Conservation (phyloP, 2,329 filamentous ascomycete genomes). For the Aspergillus quadricinctus region DNA sequence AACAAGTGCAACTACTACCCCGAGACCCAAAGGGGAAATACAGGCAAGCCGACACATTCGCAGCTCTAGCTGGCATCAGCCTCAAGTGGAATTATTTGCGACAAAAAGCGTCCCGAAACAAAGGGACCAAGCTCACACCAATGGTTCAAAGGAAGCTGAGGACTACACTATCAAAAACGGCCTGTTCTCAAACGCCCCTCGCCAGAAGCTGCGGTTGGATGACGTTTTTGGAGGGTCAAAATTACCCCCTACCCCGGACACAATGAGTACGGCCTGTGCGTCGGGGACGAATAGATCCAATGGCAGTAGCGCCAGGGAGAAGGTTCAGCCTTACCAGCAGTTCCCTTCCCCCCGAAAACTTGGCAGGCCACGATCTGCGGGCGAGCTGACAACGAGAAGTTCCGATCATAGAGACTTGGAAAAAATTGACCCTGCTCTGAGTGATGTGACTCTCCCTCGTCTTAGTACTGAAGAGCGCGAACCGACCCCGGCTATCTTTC, state of each 20-base stretch:
- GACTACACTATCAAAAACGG: conserved; percentile 19
- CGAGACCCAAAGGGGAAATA: conserved; percentile 9
- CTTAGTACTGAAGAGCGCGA: conserved; percentile 14
- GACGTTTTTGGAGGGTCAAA: conserved; percentile 30
- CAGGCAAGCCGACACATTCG: conserved; percentile 20
- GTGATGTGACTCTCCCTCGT: conserved; percentile 26
- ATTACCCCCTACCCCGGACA: conserved; percentile 41
- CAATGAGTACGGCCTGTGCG: conserved; percentile 39
- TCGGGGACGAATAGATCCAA: conserved; percentile 30
- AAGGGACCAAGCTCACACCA: conserved; percentile 16
- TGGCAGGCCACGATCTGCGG: conserved; percentile 31
- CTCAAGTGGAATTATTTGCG: conserved; percentile 14
- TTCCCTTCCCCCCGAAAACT: conserved; percentile 18
- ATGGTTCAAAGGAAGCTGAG: conserved; percentile 16
- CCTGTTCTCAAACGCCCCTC: conserved; percentile 21
- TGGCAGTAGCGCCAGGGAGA: conserved; percentile 30
- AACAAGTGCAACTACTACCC: conserved; percentile 16
- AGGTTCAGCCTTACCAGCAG: conserved; percentile 20
- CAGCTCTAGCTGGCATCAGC: conserved; percentile 32
- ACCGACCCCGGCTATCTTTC: conserved; percentile 29
- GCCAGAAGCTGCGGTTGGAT: conserved; percentile 26
- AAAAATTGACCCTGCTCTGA: conserved; percentile 30
- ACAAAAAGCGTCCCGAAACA: conserved; percentile 14
- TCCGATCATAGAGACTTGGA: conserved; percentile 27
- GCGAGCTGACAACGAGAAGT: conserved; percentile 28